Percentiles rank a stretch among this genome's conserved stretches.
Evolutionary conservation across 208 protist genomes (phyloP).

Genomic region (Wallacemonas sp.): DNA sequence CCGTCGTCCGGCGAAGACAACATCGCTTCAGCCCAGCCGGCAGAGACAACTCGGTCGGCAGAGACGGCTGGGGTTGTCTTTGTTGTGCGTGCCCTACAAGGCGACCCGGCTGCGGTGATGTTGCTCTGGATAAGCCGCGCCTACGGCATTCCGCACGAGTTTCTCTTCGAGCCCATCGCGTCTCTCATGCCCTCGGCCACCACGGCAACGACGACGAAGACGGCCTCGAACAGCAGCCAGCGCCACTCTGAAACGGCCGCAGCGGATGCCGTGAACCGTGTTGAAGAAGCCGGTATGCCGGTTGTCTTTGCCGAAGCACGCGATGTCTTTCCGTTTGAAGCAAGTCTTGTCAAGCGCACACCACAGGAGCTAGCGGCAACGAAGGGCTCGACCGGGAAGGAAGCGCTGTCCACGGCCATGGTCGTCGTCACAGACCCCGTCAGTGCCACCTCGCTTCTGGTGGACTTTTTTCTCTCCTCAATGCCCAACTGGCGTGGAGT

Average conservation of each 20-base stretch:
- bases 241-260: too few relatives aligned
- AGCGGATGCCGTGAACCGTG: neutral
- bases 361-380: too few relatives aligned
- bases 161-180: constrained; percentile 49
- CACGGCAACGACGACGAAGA: too few relatives aligned
- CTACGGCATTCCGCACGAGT: constrained; percentile 59
- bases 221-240: too few relatives aligned
- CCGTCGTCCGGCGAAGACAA: neutral
- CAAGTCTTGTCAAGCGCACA: too few relatives aligned
- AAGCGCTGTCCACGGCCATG: neutral
- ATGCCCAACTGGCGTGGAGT: constrained; percentile 17
- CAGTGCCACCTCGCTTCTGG: constrained; percentile 18
- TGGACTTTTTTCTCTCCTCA: constrained; percentile 17
- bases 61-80: constrained; percentile 21
- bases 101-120: constrained; percentile 64
- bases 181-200: neutral
- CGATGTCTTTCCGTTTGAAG: constrained; percentile 3
- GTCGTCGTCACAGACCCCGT: constrained; percentile 18
- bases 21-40: neutral
- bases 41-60: neutral
- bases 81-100: constrained; percentile 49
- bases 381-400: neutral
- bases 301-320: constrained; percentile 8
- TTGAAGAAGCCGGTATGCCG: neutral
- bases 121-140: constrained; percentile 78